These are phyloP conservation scores for Bruguiera parviflora DNA, from an alignment of 345 rosid species.

Conservation along the genomic window DNA sequence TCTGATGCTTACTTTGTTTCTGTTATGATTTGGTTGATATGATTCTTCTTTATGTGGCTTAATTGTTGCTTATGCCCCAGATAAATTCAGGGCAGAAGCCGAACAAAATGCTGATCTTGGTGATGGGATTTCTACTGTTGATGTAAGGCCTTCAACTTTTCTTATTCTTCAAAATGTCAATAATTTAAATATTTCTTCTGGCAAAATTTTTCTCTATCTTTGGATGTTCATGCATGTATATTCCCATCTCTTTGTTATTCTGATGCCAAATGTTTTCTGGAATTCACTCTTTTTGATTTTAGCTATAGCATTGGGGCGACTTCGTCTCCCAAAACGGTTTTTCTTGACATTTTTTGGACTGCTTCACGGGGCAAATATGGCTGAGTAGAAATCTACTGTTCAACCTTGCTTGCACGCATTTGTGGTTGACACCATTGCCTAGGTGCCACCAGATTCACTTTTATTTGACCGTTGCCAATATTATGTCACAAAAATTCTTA, in stretches of 20 bases:
- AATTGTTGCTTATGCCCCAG: slow-evolving; percentile 22
- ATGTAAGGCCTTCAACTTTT: slow-evolving; percentile 33
- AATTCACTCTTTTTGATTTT: neutral
- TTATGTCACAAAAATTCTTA: neutral
- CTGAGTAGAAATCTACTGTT: neutral
- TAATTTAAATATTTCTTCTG: neutral
- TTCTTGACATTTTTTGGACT: neutral
- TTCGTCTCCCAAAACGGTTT: no score
- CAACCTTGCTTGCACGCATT: neutral
- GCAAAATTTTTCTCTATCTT: no score
- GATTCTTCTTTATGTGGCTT: neutral
- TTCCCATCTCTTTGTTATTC: neutral
- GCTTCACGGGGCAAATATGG: neutral
- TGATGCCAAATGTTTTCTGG: neutral
- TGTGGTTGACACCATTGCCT: neutral
- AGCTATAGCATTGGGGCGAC: no score
- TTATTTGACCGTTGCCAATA: neutral
- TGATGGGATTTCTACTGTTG: slow-evolving; percentile 19
- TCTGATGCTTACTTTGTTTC: neutral
- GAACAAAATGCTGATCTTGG: slow-evolving; percentile 25
- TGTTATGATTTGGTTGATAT: neutral
- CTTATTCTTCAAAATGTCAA: neutral
- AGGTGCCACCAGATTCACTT: neutral
- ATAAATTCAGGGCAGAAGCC: slow-evolving; percentile 20
- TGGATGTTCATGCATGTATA: no score